Evolutionary conservation across 345 rosid species (phyloP).

Genomic region (Pugionium dolabratum): DNA sequence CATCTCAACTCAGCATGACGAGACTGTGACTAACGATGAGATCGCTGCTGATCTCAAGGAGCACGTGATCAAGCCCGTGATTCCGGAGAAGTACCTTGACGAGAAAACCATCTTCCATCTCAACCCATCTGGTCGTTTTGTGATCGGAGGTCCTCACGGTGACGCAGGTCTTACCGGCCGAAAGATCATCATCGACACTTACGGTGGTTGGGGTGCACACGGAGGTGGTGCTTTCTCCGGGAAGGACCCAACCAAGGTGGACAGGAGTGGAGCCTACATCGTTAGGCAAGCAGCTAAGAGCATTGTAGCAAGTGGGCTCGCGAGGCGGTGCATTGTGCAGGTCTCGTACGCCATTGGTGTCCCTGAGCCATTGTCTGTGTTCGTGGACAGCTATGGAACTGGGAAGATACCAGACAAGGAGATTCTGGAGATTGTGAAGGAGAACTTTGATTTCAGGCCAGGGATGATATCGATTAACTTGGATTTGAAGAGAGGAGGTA

Average conservation of each 20-base stretch:
- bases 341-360: conserved; percentile 48
- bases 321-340: conserved; percentile 44
- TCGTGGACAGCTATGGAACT: conserved; percentile 43
- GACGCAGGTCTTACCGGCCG: conserved; percentile 86
- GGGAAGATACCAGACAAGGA: conserved; percentile 48
- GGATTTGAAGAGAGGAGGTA: conserved; percentile 48
- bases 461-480: conserved; percentile 47
- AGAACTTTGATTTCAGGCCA: conserved; percentile 47
- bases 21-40: conserved; percentile 47
- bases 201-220: conserved; percentile 83
- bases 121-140: conserved; percentile 80
- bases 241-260: conserved; percentile 79
- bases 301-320: conserved; percentile 43
- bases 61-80: conserved; percentile 71
- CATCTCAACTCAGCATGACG: conserved; percentile 48
- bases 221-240: conserved; percentile 89
- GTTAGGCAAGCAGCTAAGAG: conserved; percentile 55
- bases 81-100: conserved; percentile 72
- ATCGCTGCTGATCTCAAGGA: conserved; percentile 49
- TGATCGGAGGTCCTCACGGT: conserved; percentile 80
- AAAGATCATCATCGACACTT: conserved; percentile 79
- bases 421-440: conserved; percentile 45
- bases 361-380: conserved; percentile 48
- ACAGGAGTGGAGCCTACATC: conserved; percentile 76
- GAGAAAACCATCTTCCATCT: conserved; percentile 87